phyloP scores from a whole-genome alignment of 2,329 filamentous ascomycete species.

The Massarina eburnea region DNA sequence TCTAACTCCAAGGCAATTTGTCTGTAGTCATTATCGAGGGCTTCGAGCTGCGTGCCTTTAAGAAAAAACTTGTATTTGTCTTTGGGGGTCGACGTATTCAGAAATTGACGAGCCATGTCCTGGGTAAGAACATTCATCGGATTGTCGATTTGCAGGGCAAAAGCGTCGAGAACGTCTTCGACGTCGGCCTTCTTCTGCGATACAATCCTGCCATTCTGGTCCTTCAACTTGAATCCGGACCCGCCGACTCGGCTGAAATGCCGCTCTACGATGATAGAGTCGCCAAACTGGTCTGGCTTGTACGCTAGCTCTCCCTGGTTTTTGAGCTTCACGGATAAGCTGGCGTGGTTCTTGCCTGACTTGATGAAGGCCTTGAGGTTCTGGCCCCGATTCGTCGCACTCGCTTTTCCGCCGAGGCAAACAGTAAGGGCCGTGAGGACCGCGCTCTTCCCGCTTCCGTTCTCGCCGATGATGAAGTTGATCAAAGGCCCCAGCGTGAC shows the following conservation, averaged over 20 bases:
- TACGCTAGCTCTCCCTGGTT: constrained; percentile 86
- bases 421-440: constrained; percentile 90
- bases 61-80: constrained; percentile 98
- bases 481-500: constrained; percentile 90
- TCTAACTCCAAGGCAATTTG: constrained; percentile 79
- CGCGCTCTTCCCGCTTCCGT: constrained; percentile 96
- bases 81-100: constrained; percentile 77
- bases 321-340: constrained; percentile 82
- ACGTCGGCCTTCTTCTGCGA: constrained; percentile 85
- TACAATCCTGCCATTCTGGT: constrained; percentile 66
- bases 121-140: constrained; percentile 95
- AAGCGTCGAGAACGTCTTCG: constrained; percentile 92
- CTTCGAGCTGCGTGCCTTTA: constrained; percentile 89
- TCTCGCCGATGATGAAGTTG: constrained; percentile 97
- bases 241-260: constrained; percentile 75
- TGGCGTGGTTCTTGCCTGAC: constrained; percentile 71
- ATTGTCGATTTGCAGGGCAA: constrained; percentile 92
- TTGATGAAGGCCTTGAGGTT: constrained; percentile 91
- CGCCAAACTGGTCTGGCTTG: constrained; percentile 77
- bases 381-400: constrained; percentile 86
- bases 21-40: constrained; percentile 87
- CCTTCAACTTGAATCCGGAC: constrained; percentile 87
- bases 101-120: constrained; percentile 89
- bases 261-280: constrained; percentile 86
- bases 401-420: constrained; percentile 92